These are phyloP conservation scores for Pistacia vera DNA, from an alignment of 345 rosid species.

Conservation along the genomic window DNA sequence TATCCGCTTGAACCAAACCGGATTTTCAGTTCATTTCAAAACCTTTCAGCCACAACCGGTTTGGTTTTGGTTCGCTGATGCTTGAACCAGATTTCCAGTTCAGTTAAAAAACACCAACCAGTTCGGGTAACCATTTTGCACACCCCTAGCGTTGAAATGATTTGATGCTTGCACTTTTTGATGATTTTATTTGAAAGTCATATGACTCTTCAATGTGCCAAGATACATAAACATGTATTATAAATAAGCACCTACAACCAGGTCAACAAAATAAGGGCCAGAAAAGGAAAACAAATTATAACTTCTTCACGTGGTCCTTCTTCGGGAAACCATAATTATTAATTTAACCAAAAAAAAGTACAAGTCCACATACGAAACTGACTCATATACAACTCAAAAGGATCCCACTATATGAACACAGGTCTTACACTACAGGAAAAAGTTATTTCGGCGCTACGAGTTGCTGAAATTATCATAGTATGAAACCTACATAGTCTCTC, in stretches of 20 bases:
- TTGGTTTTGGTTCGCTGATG: no score
- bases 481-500: neutral
- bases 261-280: neutral
- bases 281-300: no score
- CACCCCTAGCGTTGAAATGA: constrained; percentile 25
- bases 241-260: neutral
- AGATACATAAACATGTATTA: neutral
- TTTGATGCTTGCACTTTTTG: neutral
- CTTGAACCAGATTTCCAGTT: no score
- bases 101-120: no score
- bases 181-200: neutral
- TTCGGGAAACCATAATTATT: no score
- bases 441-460: neutral
- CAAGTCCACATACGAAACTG: no score
- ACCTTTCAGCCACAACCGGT: no score
- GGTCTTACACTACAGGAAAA: neutral
- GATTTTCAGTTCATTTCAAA: no score
- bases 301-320: no score
- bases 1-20: no score
- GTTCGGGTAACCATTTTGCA: no score
- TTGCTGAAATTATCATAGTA: neutral
- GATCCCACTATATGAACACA: neutral
- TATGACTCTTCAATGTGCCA: neutral
- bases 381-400: neutral
- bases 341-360: no score